Evolutionary conservation across 306 rosid genomes (phyloP).

Genomic region (Geum urbanum): DNA sequence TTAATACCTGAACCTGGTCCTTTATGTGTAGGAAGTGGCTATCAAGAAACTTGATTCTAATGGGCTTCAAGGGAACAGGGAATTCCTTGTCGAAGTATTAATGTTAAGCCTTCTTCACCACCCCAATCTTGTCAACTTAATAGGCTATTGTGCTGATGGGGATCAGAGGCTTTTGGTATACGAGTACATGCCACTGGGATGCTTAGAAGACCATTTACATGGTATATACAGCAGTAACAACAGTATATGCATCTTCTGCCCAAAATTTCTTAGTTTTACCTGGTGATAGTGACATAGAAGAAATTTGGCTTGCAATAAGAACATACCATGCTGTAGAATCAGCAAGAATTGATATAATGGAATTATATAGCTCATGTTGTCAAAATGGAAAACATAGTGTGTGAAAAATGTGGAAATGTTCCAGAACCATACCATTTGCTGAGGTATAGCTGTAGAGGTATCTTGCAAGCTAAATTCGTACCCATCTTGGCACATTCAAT

Average conservation of each 20-base stretch:
- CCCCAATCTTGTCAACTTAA: slow-evolving; percentile 51
- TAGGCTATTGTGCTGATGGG: slow-evolving; percentile 64
- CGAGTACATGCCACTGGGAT: slow-evolving; percentile 54
- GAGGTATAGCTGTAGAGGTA: slow-evolving; percentile 13
- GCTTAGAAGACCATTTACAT: slow-evolving; percentile 52
- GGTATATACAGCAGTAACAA: slow-evolving; percentile 30
- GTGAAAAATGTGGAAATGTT: not conserved
- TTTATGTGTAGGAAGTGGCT: slow-evolving; percentile 43
- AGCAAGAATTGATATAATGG: not conserved
- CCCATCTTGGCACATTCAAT: not conserved
- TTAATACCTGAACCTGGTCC: slow-evolving; percentile 14
- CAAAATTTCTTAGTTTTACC: not conserved
- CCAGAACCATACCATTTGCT: slow-evolving; percentile 5
- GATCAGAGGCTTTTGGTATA: slow-evolving; percentile 57
- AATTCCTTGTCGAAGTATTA: slow-evolving; percentile 53
- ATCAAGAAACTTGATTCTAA: slow-evolving; percentile 57
- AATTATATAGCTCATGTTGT: not conserved
- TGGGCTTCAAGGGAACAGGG: slow-evolving; percentile 61
- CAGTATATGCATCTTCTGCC: not conserved
- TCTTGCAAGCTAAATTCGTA: slow-evolving; percentile 11
- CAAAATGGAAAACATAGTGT: not conserved
- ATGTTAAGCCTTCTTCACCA: slow-evolving; percentile 59
- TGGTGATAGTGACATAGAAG: not conserved
- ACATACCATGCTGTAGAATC: slow-evolving; percentile 3
- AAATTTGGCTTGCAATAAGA: not conserved